A percentile compares a stretch with the other conserved stretches of the same genome.
phyloP scores from a whole-genome alignment of 2,329 filamentous ascomycete species.

The Sclerotinia subarctica region DNA sequence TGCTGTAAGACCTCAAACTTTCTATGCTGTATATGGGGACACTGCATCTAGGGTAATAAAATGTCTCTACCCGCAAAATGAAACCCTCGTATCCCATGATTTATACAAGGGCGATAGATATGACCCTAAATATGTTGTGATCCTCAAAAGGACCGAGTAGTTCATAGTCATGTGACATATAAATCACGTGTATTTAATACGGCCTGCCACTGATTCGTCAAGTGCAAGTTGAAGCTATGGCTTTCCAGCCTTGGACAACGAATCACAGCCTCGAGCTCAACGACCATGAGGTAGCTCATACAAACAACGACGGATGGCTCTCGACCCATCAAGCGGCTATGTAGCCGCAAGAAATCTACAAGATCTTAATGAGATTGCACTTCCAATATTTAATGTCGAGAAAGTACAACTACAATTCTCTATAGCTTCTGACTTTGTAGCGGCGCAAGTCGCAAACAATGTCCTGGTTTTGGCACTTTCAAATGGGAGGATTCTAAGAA shows the following conservation, averaged over 20 bases:
- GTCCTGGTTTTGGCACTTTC: slow-evolving; percentile 89
- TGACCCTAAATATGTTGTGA: neutral
- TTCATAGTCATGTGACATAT: neutral
- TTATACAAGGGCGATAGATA: neutral
- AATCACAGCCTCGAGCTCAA: slow-evolving; percentile 32
- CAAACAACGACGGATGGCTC: slow-evolving; percentile 55
- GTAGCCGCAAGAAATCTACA: slow-evolving; percentile 60
- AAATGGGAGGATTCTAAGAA: slow-evolving; percentile 87
- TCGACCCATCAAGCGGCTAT: slow-evolving; percentile 70
- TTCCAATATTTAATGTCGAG: slow-evolving; percentile 94
- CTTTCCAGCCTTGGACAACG: slow-evolving; percentile 29
- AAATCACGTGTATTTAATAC: neutral
- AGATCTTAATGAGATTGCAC: slow-evolving; percentile 56
- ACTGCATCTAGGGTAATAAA: slow-evolving; percentile 2
- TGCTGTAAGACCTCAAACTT: neutral
- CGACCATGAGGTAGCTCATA: slow-evolving; percentile 35
- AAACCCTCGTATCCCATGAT: neutral
- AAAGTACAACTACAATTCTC: slow-evolving; percentile 91
- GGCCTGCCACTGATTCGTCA: neutral
- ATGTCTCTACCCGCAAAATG: neutral
- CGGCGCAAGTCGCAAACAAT: slow-evolving; percentile 95
- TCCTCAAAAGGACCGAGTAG: neutral
- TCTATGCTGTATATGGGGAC: slow-evolving; percentile 6
- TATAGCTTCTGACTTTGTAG: slow-evolving; percentile 91
- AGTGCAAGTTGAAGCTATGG: slow-evolving; percentile 22